Percentiles rank a stretch among this genome's conserved stretches.
Conservation (phyloP, 108 stramenopile species). For the Cylindrotheca closterium region DNA sequence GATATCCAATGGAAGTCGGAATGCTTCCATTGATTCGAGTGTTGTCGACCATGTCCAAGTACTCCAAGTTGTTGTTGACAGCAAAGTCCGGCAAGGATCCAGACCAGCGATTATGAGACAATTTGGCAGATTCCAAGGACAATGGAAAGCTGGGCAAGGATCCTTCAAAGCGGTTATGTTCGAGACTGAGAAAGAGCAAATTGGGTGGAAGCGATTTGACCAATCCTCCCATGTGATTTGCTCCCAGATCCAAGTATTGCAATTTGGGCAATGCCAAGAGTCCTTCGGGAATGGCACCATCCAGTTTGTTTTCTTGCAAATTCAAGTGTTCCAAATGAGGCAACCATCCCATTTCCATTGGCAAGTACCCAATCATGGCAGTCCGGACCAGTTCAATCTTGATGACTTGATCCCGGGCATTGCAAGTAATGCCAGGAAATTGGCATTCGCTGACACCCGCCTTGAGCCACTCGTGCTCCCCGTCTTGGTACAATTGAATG, state of each 20-base stretch:
- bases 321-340: not conserved
- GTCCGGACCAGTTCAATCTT: not conserved
- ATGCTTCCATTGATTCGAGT: not conserved
- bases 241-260: constrained; percentile 1
- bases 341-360: constrained; percentile 9
- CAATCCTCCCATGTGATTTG: constrained; percentile 3
- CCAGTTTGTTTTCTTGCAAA: constrained; percentile 11
- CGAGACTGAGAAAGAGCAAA: not conserved
- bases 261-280: not conserved
- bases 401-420: not conserved
- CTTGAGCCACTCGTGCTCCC: too few species aligned
- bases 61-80: not conserved
- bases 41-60: constrained; percentile 7
- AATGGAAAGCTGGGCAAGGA: constrained; percentile 6
- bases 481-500: constrained; percentile 1
- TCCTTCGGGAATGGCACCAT: not conserved
- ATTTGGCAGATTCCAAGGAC: not conserved
- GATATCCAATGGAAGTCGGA: not conserved
- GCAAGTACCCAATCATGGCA: constrained; percentile 7
- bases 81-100: not conserved
- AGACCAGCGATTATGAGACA: not conserved
- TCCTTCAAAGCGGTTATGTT: constrained; percentile 7
- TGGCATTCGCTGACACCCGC: constrained; percentile 3
- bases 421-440: constrained; percentile 6
- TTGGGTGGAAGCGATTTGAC: not conserved